Evolutionary conservation across 164 flowering plant genomes (phyloP).

Genomic region (Kalanchoe fedtschenkoi): DNA sequence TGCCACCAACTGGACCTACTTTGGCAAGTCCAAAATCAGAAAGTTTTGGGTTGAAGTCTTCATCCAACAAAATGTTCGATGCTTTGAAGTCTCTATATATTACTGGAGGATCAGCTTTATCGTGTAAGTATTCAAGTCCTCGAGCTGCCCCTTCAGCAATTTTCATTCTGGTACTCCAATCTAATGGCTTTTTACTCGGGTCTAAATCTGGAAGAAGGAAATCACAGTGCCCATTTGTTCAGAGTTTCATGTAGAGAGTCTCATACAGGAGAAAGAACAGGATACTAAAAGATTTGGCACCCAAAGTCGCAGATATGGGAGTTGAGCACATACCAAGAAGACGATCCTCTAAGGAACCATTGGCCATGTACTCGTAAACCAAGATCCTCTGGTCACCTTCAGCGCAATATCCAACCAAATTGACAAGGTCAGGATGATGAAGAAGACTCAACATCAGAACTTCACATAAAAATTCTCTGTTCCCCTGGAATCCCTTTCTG

Average conservation of each 20-base stretch:
- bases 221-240: not conserved
- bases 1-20: constrained; percentile 69
- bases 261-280: not conserved
- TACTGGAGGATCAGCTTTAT: constrained; percentile 62
- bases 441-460: too few species aligned
- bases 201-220: constrained; percentile 26
- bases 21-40: constrained; percentile 90
- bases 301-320: too few species aligned
- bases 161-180: constrained; percentile 70
- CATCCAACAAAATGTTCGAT: constrained; percentile 60
- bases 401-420: constrained; percentile 67
- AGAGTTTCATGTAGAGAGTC: not conserved
- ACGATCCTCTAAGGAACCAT: constrained; percentile 79
- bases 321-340: constrained; percentile 48
- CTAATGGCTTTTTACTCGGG: constrained; percentile 38
- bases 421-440: constrained; percentile 58
- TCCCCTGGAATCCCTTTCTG: constrained; percentile 82
- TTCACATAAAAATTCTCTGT: constrained; percentile 70
- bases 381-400: constrained; percentile 76
- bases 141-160: constrained; percentile 74
- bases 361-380: constrained; percentile 69
- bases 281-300: not conserved
- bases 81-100: constrained; percentile 82
- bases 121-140: constrained; percentile 80
- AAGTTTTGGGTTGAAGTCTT: constrained; percentile 56